phyloP scores from a whole-genome alignment of 75 land plant genomes.

The Pinus taeda region DNA sequence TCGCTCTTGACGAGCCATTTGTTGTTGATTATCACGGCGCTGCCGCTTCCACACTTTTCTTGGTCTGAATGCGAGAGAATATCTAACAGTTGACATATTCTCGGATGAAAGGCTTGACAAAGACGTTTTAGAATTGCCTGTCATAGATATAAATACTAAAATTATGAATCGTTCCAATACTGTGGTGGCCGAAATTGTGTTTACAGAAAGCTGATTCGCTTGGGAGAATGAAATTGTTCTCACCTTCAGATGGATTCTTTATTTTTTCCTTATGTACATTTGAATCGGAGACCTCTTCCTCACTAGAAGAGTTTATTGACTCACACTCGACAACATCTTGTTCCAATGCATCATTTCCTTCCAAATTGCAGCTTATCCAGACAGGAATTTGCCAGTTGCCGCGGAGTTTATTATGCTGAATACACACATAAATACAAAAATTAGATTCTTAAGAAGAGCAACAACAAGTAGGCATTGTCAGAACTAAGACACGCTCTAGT shows the following conservation, averaged over 20 bases:
- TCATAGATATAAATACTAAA: not conserved
- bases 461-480: not conserved
- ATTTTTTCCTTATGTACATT: not conserved
- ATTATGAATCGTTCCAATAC: not conserved
- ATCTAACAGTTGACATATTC: conserved; percentile 18
- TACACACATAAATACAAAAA: not conserved
- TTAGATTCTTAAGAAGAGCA: not conserved
- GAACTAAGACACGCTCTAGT: not conserved
- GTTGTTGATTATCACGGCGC: conserved; percentile 44
- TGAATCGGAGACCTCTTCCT: not conserved
- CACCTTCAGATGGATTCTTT: not conserved
- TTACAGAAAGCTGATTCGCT: not conserved
- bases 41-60: conserved; percentile 59
- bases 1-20: conserved; percentile 67
- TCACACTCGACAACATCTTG: conserved; percentile 16
- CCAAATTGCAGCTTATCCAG: conserved; percentile 82
- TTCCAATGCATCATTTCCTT: conserved; percentile 58
- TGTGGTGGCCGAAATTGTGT: not conserved
- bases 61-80: conserved; percentile 17
- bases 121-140: not conserved
- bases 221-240: not conserved
- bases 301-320: not conserved
- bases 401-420: conserved; percentile 74
- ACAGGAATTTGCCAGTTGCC: conserved; percentile 57
- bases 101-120: not conserved